Conservation (phyloP, 306 rosid species). For the Acmispon strigosus region DNA sequence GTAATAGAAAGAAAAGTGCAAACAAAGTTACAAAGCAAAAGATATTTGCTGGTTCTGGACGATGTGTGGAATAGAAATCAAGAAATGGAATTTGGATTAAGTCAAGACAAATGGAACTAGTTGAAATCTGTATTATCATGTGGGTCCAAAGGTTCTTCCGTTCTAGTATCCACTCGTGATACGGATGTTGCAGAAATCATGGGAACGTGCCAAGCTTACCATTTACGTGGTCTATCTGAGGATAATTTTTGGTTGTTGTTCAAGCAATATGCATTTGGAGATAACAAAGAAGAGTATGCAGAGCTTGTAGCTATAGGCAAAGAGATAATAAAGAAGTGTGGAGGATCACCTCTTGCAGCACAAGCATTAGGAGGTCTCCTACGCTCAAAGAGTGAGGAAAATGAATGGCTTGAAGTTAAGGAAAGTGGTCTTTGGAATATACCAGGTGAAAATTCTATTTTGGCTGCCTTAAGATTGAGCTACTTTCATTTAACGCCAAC, state of each 20-base stretch:
- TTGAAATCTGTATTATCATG: no score
- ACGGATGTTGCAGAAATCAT: background rate
- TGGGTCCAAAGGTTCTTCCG: no score
- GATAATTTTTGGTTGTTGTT: no score
- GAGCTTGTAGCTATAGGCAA: no score
- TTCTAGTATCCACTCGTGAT: background rate
- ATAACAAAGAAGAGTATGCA: no score
- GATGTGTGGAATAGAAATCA: background rate
- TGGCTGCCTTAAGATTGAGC: background rate
- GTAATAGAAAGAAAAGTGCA: background rate
- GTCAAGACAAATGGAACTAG: no score
- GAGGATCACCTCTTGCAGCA: no score
- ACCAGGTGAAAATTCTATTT: background rate
- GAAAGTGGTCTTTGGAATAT: background rate
- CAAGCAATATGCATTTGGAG: no score
- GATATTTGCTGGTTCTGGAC: background rate
- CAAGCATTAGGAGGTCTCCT: background rate
- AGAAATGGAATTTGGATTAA: no score
- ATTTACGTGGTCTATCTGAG: no score
- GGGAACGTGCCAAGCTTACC: no score
- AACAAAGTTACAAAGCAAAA: background rate
- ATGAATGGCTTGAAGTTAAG: background rate
- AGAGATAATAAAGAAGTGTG: no score
- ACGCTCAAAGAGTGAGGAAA: background rate
- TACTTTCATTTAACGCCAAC: background rate